Evolutionary conservation across 78 protist species (phyloP), one percentile per base, ranked within the genome.

Genomic region (Monosiga brevicollis): DNA sequence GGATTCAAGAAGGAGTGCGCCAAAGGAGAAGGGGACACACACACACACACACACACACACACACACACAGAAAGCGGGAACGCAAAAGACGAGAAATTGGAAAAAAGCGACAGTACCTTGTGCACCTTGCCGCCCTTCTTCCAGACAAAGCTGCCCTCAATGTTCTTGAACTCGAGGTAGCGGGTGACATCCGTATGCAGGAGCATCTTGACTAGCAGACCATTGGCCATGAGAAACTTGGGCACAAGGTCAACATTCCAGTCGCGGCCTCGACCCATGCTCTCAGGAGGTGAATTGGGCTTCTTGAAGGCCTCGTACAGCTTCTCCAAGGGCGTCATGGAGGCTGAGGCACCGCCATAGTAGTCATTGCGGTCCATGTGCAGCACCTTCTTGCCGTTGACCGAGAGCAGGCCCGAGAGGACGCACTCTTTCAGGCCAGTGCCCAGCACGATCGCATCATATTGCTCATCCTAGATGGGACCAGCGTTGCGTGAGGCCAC

Each of bases 401-500:
- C 94, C n/a, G 98, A 91, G 40, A 98, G 81, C 74, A 98, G 78
- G 78, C 99, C 99, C 34, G 91, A 78, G 73, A 98, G 84, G 62
- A 98, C 87, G 94, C 99, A 98, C 88, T 98, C 99, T 82, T 91
- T 97, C 40, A 98, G 91, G 39, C 99, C 99, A 0, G 99, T 96
- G 79, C 98, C 98, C 40, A 95, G 89, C 15, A 96, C 95, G 79
- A 96, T 89, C 54, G 73, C 88, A 70, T 95, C 99, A 73, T 95
- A 95, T 74, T 84, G 90, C 76, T 93, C 97, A 55, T 95, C 97
- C 62, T 49, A n/a, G n/a, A n/a, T n/a, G n/a, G n/a, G n/a, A n/a
- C n/a, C n/a, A n/a, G n/a, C n/a, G n/a, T n/a, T n/a, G n/a, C n/a
- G n/a, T n/a, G n/a, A n/a, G n/a, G n/a, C n/a, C n/a, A n/a, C n/a